phyloP scores from a whole-genome alignment of 2,329 filamentous ascomycete genomes.

The Cercospora zeina region DNA sequence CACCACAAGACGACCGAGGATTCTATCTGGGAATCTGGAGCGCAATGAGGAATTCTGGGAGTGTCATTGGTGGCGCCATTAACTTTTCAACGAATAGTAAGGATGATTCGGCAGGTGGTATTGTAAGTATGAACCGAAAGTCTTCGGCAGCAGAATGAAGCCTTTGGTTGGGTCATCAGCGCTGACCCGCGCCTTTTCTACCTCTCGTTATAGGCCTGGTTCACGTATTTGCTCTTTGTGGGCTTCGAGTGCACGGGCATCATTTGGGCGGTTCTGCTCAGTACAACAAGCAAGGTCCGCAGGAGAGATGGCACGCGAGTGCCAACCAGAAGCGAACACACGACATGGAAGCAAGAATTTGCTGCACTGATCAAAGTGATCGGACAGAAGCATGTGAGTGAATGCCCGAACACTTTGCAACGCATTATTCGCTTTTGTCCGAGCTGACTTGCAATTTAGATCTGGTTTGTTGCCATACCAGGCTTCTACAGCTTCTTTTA shows the following conservation, averaged over 20 bases:
- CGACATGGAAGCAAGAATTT: conserved; percentile 32
- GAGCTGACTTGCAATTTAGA: conserved; percentile 25
- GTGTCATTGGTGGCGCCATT: conserved; percentile 41
- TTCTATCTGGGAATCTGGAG: conserved; percentile 36
- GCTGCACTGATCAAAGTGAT: conserved; percentile 29
- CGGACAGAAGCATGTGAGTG: conserved; percentile 35
- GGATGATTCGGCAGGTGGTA: conserved; percentile 31
- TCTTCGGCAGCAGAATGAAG: not conserved
- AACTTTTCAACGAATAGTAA: conserved; percentile 39
- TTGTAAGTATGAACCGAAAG: conserved; percentile 17
- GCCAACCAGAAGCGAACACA: conserved; percentile 23
- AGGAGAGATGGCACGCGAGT: conserved; percentile 34
- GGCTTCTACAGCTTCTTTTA: conserved; percentile 46
- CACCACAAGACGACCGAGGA: conserved; percentile 40
- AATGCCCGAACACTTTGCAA: not conserved
- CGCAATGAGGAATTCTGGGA: conserved; percentile 41
- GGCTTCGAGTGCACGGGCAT: conserved; percentile 40
- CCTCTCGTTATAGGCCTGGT: conserved; percentile 24
- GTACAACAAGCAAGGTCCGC: conserved; percentile 33
- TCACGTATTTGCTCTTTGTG: conserved; percentile 39
- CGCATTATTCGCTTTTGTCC: too few relatives aligned
- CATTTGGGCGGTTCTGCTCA: conserved; percentile 36
- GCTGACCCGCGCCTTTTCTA: not conserved
- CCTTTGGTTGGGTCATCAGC: not conserved
- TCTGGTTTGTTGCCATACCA: conserved; percentile 41